Percentiles rank a stretch among this genome's conserved stretches.
Conservation (phyloP, 2,329 filamentous ascomycete species). For the Aplosporella prunicola region DNA sequence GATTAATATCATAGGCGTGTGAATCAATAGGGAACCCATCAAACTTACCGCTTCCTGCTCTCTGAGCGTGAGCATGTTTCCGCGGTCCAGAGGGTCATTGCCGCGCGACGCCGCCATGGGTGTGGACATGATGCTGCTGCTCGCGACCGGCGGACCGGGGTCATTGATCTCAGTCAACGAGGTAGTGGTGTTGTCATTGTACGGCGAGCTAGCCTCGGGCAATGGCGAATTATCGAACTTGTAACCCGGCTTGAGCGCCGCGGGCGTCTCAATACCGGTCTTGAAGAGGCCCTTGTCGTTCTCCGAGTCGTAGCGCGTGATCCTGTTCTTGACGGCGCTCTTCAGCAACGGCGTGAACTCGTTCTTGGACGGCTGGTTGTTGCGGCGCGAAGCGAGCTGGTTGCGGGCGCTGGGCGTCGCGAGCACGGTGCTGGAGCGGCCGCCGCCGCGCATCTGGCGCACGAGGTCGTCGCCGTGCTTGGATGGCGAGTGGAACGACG, state of each 20-base stretch:
- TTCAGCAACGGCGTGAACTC: constrained; percentile 96
- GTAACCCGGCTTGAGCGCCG: constrained; percentile 51
- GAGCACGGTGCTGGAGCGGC: constrained; percentile 39
- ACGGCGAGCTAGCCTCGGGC: constrained; percentile 62
- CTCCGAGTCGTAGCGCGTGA: constrained; percentile 28
- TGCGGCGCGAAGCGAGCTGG: constrained; percentile 53
- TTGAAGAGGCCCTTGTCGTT: constrained; percentile 20
- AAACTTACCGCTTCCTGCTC: constrained; percentile 77
- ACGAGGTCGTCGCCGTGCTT: constrained; percentile 65
- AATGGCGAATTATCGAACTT: constrained; percentile 65
- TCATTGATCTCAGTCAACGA: constrained; percentile 31
- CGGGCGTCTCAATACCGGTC: constrained; percentile 52
- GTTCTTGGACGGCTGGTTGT: constrained; percentile 41
- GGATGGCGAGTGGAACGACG: constrained; percentile 73
- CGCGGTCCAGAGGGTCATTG: constrained; percentile 63
- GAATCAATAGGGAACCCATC: too few species aligned
- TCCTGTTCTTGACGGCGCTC: constrained; percentile 62
- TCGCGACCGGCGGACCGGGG: constrained; percentile 66
- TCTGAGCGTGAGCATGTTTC: constrained; percentile 80
- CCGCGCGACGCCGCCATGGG: constrained; percentile 62
- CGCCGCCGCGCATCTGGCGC: constrained; percentile 56
- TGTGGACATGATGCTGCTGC: constrained; percentile 71
- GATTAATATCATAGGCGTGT: constrained; percentile 5
- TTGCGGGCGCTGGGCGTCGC: constrained; percentile 67
- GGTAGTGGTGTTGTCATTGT: constrained; percentile 43